Evolutionary conservation across 768 basidiomycete species (phyloP).

Genomic region (Boletus eberwhitei): DNA sequence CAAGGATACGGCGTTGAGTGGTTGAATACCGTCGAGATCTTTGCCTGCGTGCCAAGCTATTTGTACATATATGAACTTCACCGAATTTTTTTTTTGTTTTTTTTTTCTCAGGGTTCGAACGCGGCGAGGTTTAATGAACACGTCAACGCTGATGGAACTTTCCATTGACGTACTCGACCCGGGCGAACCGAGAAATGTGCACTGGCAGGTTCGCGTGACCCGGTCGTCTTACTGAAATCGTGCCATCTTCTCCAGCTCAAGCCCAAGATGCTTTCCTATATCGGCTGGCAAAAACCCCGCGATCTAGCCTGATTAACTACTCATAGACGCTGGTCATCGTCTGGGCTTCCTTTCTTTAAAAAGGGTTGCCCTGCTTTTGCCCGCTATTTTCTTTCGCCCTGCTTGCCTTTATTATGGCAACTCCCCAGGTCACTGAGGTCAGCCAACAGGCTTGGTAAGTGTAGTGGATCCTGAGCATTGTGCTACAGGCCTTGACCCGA

Average conservation of each 20-base stretch:
- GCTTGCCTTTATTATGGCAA: conserved; percentile 42
- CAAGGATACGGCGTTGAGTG: conserved; percentile 7
- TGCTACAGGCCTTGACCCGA: conserved; percentile 16
- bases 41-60: conserved; percentile 16
- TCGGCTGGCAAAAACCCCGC: conserved; percentile 47
- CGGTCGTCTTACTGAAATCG: conserved; percentile 19
- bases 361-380: conserved; percentile 24
- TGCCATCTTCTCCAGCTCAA: conserved; percentile 20
- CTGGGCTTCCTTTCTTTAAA: conserved; percentile 36
- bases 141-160: conserved; percentile 34
- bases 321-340: conserved; percentile 35
- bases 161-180: conserved; percentile 32
- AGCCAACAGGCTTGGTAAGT: conserved; percentile 66
- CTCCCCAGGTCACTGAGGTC: conserved; percentile 58
- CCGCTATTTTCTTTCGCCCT: conserved; percentile 29
- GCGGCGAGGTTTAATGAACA: conserved; percentile 26
- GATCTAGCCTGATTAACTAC: conserved; percentile 53
- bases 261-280: conserved; percentile 27
- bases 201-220: conserved; percentile 28
- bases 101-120: conserved; percentile 24
- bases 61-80: conserved; percentile 36
- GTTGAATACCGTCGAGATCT: conserved; percentile 7
- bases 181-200: conserved; percentile 20
- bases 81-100: conserved; percentile 19
- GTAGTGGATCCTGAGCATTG: conserved; percentile 8